Base-by-base conservation (phyloP, 257 asterid species). In the Echium plantagineum region DNA sequence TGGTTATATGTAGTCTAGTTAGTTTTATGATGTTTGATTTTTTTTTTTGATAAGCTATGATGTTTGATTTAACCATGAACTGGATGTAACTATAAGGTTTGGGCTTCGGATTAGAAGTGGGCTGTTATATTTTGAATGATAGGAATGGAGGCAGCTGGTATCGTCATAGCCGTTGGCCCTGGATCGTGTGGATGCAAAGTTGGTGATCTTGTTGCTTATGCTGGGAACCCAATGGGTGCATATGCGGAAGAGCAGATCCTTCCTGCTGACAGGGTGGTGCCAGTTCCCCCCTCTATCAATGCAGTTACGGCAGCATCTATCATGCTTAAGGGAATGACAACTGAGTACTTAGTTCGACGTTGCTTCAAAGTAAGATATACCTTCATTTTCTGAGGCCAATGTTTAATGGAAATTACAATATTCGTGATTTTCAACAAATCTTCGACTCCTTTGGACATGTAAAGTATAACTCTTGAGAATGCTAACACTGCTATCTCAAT, bases 81-180 rank as follows among this genome's bases (percentile, higher is more conserved):
- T n/a, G n/a, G n/a, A n/a, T n/a, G n/a, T n/a, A n/a, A n/a, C n/a
- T n/a, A n/a, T n/a, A n/a, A n/a, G n/a, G n/a, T n/a, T n/a, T n/a
- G n/a, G n/a, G n/a, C n/a, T n/a, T n/a, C n/a, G n/a, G n/a, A n/a
- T n/a, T n/a, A n/a, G n/a, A 19, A 10, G 20, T 17, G 12, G 30
- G 31, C 35, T 55, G 15, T 61, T 13, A 51, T 19, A 57, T 57
- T 28, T 57, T 69, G 12, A 47, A 35, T 47, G 61, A 54, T 75
- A 89, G 99, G 99, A 42, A 80, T 77, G 99, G 99, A 93, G 78
- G 99, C 95, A 57, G 97, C 78, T 60, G 99, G 99, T 47, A 86
- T 70, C 71, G 97, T 93, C 21, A 81, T 77, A 65, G 94, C 94
- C 60, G 89, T 93, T 26, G 97, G 99, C 56, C 84, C 97, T 6